A percentile compares a stretch with the other conserved stretches of the same genome.
These are phyloP conservation scores for Penicillium coffeae DNA, from an alignment of 495 filamentous ascomycete species.

Conservation along the genomic window DNA sequence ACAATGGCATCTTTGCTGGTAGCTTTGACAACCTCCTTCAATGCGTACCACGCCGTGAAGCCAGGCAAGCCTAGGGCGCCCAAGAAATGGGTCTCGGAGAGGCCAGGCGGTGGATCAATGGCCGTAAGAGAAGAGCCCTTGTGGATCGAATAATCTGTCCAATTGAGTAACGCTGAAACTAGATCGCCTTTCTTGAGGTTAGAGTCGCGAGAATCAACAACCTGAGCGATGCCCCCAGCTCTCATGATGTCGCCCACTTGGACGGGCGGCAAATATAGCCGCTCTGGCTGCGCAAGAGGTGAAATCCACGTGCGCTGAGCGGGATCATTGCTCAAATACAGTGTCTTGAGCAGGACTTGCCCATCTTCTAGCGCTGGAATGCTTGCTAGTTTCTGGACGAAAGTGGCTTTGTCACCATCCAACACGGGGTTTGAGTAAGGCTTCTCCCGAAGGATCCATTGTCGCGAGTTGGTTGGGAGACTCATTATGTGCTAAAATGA, in stretches of 20 bases:
- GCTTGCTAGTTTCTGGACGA: neutral
- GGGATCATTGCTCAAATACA: conserved; percentile 66
- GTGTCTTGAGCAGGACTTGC: conserved; percentile 54
- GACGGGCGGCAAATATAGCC: conserved; percentile 59
- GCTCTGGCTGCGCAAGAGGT: conserved; percentile 32
- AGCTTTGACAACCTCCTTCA: conserved; percentile 36
- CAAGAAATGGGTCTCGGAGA: conserved; percentile 44
- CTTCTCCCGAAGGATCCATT: neutral
- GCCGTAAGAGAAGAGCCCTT: conserved; percentile 29
- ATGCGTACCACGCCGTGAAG: conserved; percentile 50
- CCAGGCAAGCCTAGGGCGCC: conserved; percentile 49
- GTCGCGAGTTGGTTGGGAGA: neutral
- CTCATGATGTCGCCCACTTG: conserved; percentile 57
- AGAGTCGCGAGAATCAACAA: conserved; percentile 33
- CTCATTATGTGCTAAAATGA: neutral
- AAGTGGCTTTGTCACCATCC: neutral
- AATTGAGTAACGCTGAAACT: conserved; percentile 37
- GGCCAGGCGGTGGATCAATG: conserved; percentile 27
- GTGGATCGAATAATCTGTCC: conserved; percentile 49
- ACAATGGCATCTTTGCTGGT: conserved; percentile 41
- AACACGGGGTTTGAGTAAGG: neutral
- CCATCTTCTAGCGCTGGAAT: conserved; percentile 3
- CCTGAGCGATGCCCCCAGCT: conserved; percentile 44
- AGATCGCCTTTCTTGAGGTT: conserved; percentile 30
- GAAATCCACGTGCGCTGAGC: conserved; percentile 66